phyloP scores from a whole-genome alignment of 78 protist genomes.

The Dictyostelium capitatum region DNA sequence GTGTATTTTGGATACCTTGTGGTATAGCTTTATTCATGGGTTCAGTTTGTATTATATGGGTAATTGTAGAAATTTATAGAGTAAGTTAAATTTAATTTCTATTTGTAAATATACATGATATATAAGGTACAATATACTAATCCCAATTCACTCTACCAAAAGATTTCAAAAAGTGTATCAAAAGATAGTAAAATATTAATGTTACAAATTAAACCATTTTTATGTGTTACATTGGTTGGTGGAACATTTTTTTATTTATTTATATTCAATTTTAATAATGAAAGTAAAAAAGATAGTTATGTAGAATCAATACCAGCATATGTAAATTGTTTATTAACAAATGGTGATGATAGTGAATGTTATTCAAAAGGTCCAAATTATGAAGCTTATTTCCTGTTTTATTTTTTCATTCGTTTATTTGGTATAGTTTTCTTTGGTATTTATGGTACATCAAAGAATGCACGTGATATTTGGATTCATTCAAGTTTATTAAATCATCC shows the following conservation, averaged over 20 bases:
- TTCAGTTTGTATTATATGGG: conserved; percentile 12
- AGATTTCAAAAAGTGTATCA: conserved; percentile 41
- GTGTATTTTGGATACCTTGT: conserved; percentile 48
- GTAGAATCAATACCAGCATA: neutral
- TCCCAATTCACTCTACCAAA: neutral
- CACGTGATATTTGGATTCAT: conserved; percentile 12
- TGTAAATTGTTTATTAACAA: conserved; percentile 8
- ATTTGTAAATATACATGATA: too few species aligned
- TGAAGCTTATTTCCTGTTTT: conserved; percentile 22
- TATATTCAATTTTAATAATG: conserved; percentile 26
- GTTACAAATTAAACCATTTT: conserved; percentile 57
- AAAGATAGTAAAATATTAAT: conserved; percentile 29
- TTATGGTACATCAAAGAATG: conserved; percentile 14
- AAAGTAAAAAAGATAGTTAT: neutral
- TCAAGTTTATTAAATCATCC: neutral
- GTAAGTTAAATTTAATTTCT: neutral
- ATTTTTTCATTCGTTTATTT: conserved; percentile 26
- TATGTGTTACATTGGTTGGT: conserved; percentile 37
- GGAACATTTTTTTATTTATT: conserved; percentile 39
- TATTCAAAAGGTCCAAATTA: neutral
- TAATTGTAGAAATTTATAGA: conserved; percentile 39
- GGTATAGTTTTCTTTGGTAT: conserved; percentile 15
- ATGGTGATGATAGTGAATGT: neutral
- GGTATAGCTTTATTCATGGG: conserved; percentile 15
- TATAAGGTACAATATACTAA: too few species aligned